Base-by-base conservation (phyloP, 2,329 filamentous ascomycete genomes). In the Canariomyces notabilis region DNA sequence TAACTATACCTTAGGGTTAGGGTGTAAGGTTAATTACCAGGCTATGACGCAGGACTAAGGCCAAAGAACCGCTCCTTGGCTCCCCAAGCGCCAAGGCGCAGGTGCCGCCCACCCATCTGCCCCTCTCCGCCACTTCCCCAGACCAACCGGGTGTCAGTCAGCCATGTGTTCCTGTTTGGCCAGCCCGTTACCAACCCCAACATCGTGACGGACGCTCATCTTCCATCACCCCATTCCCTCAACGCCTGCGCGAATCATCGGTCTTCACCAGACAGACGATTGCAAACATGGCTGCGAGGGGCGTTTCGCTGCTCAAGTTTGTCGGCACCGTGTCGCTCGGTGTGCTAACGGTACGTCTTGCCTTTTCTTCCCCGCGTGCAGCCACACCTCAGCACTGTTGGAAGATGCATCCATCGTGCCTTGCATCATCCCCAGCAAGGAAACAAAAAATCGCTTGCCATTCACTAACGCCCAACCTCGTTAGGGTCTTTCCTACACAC, bases 271-370 rank as follows among this genome's bases (percentile, higher is more conserved):
- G 21, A 40, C 39, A 49, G 39, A 43, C 49, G 49, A 52, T 51
- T 41, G 51, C 51, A 55, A 73, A 63, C 67, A 86, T 89, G 79
- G 75, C 80, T 58, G 80, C 77, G 59, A 81, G 76, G 59, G 80
- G 82, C 61, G 75, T 95, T 61, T 83, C 87, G 46, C 71, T 85
- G 66, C 81, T 87, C 71, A 96, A 97, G 72, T 95, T 96, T 66
- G 85, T 96, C 57, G 91, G 91, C 61, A 94, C 89, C 42, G 80
- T 95, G 56, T 91, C 86, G 59, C 77, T 96, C 48, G 91, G 91
- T 53, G 77, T 96, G 47, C 71, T 95, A 66, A 95, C 89, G 49
- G 89, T 95, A 79, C 61, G 85, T 73, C 19, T 12, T 33, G 9
- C 41, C 29, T 16, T 15, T 41, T 23, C 45, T 44, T 19, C 44